Evolutionary conservation across 2,329 filamentous ascomycete genomes (phyloP).

Genomic region (Fusarium pseudoanthophilum): DNA sequence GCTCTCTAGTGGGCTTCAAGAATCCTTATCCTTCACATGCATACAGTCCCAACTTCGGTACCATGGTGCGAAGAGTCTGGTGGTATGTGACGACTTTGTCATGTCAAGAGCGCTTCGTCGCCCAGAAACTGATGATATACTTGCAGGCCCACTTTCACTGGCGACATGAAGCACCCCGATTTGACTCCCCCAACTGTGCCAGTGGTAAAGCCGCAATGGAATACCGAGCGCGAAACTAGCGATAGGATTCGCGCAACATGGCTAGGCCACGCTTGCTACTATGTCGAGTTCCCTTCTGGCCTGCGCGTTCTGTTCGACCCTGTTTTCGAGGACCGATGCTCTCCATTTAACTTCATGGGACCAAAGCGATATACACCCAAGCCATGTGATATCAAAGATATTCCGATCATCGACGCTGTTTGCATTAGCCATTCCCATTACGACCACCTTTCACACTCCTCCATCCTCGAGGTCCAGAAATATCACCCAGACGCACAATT

Average conservation of each 20-base stretch:
- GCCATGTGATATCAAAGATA: conserved; percentile 80
- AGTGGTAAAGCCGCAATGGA: conserved; percentile 74
- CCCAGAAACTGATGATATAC: conserved; percentile 16
- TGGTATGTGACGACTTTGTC: conserved; percentile 47
- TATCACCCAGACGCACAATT: conserved; percentile 84
- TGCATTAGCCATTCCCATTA: conserved; percentile 93
- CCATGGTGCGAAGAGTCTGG: conserved; percentile 48
- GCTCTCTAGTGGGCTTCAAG: conserved; percentile 56
- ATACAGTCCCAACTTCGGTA: conserved; percentile 32
- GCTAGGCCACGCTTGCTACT: conserved; percentile 95
- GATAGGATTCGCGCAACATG: conserved; percentile 82
- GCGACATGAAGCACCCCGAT: conserved; percentile 62
- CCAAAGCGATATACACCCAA: conserved; percentile 82
- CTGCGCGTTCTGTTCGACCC: conserved; percentile 93
- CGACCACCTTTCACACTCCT: conserved; percentile 85
- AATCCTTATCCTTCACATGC: conserved; percentile 63
- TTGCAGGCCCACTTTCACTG: conserved; percentile 52
- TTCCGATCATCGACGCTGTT: conserved; percentile 80
- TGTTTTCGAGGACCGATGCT: conserved; percentile 89
- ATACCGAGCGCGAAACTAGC: conserved; percentile 66
- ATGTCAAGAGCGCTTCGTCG: background rate
- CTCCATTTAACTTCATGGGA: conserved; percentile 75
- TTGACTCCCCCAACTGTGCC: conserved; percentile 73
- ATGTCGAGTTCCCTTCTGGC: conserved; percentile 87
- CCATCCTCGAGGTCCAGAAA: conserved; percentile 75